phyloP scores from a whole-genome alignment of 345 rosid genomes.

The Hirschfeldia incana region DNA sequence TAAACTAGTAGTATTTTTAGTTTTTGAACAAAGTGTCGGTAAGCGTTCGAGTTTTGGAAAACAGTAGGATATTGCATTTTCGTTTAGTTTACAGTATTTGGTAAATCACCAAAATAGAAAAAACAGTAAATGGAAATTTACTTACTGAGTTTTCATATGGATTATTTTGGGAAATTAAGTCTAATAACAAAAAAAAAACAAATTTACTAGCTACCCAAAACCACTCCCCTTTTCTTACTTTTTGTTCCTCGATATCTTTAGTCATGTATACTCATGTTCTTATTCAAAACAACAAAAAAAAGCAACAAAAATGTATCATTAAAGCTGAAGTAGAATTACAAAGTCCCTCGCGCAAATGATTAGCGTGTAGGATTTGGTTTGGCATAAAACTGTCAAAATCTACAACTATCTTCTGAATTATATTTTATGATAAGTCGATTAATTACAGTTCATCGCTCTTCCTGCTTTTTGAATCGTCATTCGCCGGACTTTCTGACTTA shows the following conservation, averaged over 20 bases:
- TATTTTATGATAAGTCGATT: neutral
- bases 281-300: neutral
- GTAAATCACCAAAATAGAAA: no score
- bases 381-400: conserved; percentile 19
- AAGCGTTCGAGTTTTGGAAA: neutral
- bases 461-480: conserved; percentile 3
- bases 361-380: conserved; percentile 26
- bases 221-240: no score
- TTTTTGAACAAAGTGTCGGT: neutral
- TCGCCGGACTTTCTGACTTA: neutral
- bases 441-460: neutral
- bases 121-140: no score
- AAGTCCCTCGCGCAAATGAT: conserved; percentile 26
- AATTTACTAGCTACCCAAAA: no score
- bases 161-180: no score
- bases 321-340: conserved; percentile 24
- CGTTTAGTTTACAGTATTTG: no score
- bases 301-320: conserved; percentile 5
- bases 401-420: neutral
- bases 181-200: no score
- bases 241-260: neutral
- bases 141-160: no score
- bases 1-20: neutral
- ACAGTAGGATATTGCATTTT: neutral
- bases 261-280: neutral